Conservation (phyloP, 2,329 filamentous ascomycete species). For the Curvularia eragrostidis region DNA sequence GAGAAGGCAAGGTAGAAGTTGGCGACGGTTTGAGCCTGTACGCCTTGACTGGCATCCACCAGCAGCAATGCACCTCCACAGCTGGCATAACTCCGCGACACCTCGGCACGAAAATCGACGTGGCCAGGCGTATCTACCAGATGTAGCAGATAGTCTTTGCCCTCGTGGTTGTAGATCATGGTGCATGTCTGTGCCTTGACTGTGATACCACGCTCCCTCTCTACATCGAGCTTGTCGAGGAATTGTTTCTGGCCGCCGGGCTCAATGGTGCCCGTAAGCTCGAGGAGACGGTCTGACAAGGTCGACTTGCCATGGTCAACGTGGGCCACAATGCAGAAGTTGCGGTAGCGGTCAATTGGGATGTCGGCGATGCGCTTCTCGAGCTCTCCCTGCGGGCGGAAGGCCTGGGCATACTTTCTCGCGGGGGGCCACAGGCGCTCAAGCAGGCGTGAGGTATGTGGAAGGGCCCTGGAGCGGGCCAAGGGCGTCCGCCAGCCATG, state of each 20-base stretch:
- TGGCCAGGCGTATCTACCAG: constrained; percentile 97
- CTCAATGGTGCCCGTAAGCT: constrained; percentile 90
- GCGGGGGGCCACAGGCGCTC: constrained; percentile 39
- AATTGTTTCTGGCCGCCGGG: constrained; percentile 91
- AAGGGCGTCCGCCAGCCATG: constrained; percentile 45
- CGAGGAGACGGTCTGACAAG: constrained; percentile 87
- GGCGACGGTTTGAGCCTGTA: constrained; percentile 97
- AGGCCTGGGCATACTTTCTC: constrained; percentile 45
- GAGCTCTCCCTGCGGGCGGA: constrained; percentile 57
- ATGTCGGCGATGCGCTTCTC: constrained; percentile 74
- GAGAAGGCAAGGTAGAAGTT: constrained; percentile 98
- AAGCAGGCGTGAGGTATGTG: constrained; percentile 24
- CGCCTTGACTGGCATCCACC: constrained; percentile 94
- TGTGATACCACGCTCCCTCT: constrained; percentile 93
- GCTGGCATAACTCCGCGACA: constrained; percentile 92
- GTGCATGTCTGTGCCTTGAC: constrained; percentile 99
- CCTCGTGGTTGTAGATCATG: constrained; percentile 91
- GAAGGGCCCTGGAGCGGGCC: constrained; percentile 28
- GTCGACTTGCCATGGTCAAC: constrained; percentile 99
- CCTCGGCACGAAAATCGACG: constrained; percentile 96
- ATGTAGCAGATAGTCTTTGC: constrained; percentile 89
- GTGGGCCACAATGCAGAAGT: constrained; percentile 98
- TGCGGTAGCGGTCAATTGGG: constrained; percentile 80
- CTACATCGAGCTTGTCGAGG: constrained; percentile 94
- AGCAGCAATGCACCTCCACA: constrained; percentile 89